These are phyloP conservation scores for Agastache rugosa DNA, from an alignment of 257 asterid genomes.

Conservation along the genomic window DNA sequence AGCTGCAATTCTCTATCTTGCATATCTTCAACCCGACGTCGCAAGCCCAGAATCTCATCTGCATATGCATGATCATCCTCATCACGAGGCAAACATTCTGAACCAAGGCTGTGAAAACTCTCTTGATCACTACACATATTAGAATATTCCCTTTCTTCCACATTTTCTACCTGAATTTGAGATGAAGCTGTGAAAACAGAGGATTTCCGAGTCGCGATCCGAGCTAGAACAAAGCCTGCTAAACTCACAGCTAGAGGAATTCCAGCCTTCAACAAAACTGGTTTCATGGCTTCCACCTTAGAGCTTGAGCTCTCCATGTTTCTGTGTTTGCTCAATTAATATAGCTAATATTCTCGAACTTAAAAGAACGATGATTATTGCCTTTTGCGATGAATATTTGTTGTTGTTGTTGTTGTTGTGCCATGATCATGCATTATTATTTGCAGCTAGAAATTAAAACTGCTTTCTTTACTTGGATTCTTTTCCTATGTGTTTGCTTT, in stretches of 20 bases:
- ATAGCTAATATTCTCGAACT: not conserved
- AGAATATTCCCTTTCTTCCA: constrained; percentile 27
- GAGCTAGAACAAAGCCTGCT: constrained; percentile 55
- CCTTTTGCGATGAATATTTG: not conserved
- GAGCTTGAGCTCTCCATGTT: constrained; percentile 57
- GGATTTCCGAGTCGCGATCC: constrained; percentile 40
- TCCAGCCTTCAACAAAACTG: constrained; percentile 57
- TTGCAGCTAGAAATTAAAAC: constrained; percentile 1
- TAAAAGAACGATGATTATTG: not conserved
- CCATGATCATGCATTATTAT: constrained; percentile 32
- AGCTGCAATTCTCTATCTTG: constrained; percentile 41
- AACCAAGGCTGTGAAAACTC: constrained; percentile 36
- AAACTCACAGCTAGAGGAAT: constrained; percentile 64
- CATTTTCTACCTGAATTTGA: constrained; percentile 3
- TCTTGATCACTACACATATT: constrained; percentile 34
- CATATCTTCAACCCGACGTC: constrained; percentile 40
- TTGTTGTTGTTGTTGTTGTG: constrained; percentile 15
- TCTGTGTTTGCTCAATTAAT: constrained; percentile 7
- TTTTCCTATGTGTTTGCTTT: constrained; percentile 54
- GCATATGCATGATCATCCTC: constrained; percentile 25
- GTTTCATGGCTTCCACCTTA: constrained; percentile 51
- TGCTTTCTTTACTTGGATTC: constrained; percentile 39
- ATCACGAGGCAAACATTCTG: constrained; percentile 28
- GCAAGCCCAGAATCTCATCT: constrained; percentile 41
- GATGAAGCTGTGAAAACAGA: constrained; percentile 16